A percentile compares a stretch with the other conserved stretches of the same genome.
Conservation (phyloP, 176 grass and related monocot genomes). For the Avena atlantica region DNA sequence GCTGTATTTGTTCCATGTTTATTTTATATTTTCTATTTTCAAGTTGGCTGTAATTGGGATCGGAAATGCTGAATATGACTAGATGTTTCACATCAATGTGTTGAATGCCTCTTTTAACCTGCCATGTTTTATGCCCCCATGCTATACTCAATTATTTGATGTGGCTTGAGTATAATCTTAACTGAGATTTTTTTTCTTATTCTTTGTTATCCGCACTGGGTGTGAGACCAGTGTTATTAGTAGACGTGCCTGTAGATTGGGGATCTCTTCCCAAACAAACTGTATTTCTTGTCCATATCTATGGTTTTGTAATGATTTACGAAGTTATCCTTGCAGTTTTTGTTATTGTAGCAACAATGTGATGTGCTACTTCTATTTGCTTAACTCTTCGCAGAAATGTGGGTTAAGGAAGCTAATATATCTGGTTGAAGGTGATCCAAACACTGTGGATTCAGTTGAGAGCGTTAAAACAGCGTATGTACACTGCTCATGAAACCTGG, state of each 20-base stretch:
- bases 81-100: neutral
- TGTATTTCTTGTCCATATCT: neutral
- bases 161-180: too few species aligned
- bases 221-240: neutral
- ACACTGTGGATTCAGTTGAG: slow-evolving; percentile 53
- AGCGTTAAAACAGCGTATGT: slow-evolving; percentile 83
- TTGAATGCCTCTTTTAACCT: slow-evolving; percentile 17
- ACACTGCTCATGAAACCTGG: slow-evolving; percentile 23
- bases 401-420: slow-evolving; percentile 87
- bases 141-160: neutral
- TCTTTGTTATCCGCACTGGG: too few species aligned
- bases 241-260: neutral
- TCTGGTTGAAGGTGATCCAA: slow-evolving; percentile 88
- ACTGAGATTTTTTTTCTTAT: too few species aligned
- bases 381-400: slow-evolving; percentile 59
- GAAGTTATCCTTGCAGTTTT: neutral
- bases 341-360: slow-evolving; percentile 33
- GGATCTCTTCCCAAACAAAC: neutral
- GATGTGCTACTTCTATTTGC: slow-evolving; percentile 4
- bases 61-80: neutral
- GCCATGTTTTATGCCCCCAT: neutral
- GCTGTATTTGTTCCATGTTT: slow-evolving; percentile 15
- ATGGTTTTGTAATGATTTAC: neutral
- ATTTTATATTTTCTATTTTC: neutral
- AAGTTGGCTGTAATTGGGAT: neutral